A percentile compares a stretch with the other conserved stretches of the same genome.
phyloP scores from a whole-genome alignment of 345 rosid species.

The Limnanthes douglasii region DNA sequence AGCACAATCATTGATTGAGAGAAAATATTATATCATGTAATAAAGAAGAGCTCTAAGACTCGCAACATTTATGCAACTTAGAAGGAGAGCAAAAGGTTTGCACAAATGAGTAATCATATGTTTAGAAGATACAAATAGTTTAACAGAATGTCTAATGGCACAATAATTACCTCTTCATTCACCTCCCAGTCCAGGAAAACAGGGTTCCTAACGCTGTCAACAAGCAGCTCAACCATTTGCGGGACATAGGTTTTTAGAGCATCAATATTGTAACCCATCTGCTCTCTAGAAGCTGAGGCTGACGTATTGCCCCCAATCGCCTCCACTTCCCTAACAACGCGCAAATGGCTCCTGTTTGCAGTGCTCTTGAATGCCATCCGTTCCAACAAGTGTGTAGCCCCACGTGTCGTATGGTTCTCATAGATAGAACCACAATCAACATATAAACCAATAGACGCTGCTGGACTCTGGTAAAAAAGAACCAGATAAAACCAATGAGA shows the following conservation, averaged over 20 bases:
- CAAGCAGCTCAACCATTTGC: conserved; percentile 60
- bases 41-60: neutral
- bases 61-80: neutral
- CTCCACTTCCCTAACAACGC: conserved; percentile 60
- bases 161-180: conserved; percentile 40
- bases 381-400: conserved; percentile 61
- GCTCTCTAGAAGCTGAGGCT: conserved; percentile 62
- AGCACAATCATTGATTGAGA: neutral
- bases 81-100: too few relatives aligned
- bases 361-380: conserved; percentile 81
- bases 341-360: conserved; percentile 38
- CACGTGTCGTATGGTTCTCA: conserved; percentile 43
- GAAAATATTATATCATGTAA: too few relatives aligned
- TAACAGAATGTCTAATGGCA: neutral
- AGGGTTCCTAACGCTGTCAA: conserved; percentile 61
- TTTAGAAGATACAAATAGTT: neutral
- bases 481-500: conserved; percentile 6
- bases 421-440: conserved; percentile 55
- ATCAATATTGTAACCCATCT: conserved; percentile 55
- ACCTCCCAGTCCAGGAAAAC: conserved; percentile 82
- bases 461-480: conserved; percentile 31
- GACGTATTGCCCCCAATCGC: conserved; percentile 58
- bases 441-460: conserved; percentile 51
- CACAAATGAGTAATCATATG: too few relatives aligned
- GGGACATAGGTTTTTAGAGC: conserved; percentile 60